These are phyloP conservation scores for Pichia sp. DNA, from an alignment of 1,139 yeast genomes.

Conservation along the genomic window DNA sequence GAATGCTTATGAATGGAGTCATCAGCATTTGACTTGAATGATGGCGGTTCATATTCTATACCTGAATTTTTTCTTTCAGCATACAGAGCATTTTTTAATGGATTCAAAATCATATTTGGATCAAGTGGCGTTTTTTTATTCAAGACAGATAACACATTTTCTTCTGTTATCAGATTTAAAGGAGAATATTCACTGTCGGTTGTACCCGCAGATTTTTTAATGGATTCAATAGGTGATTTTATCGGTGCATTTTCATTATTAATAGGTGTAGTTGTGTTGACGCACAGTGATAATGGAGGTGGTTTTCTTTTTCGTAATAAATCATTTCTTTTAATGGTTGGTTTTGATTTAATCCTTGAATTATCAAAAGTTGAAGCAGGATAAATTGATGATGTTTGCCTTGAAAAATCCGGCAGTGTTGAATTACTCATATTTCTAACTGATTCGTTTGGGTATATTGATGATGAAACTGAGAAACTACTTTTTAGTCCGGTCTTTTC, in stretches of 20 bases:
- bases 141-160: no score
- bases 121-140: not conserved
- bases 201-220: not conserved
- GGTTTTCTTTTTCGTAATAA: slow-evolving; percentile 13
- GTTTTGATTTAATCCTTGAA: not conserved
- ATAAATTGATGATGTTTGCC: slow-evolving; percentile 14
- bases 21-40: not conserved
- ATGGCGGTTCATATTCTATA: slow-evolving; percentile 7
- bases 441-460: slow-evolving; percentile 8
- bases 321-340: slow-evolving; percentile 6
- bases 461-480: slow-evolving; percentile 9
- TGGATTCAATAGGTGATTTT: not conserved
- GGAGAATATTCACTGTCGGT: slow-evolving; percentile 15
- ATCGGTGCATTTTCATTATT: not conserved
- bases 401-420: slow-evolving; percentile 8
- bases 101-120: not conserved
- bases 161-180: slow-evolving; percentile 3
- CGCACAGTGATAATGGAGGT: slow-evolving; percentile 12
- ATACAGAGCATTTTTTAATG: slow-evolving; percentile 1
- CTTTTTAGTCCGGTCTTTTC: not conserved
- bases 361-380: slow-evolving; percentile 7
- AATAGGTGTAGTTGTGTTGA: not conserved
- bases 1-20: slow-evolving; percentile 12
- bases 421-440: slow-evolving; percentile 2
- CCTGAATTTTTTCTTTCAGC: not conserved